Evolutionary conservation across 495 filamentous ascomycete genomes (phyloP).

Genomic region (Pyrenula aspistea): DNA sequence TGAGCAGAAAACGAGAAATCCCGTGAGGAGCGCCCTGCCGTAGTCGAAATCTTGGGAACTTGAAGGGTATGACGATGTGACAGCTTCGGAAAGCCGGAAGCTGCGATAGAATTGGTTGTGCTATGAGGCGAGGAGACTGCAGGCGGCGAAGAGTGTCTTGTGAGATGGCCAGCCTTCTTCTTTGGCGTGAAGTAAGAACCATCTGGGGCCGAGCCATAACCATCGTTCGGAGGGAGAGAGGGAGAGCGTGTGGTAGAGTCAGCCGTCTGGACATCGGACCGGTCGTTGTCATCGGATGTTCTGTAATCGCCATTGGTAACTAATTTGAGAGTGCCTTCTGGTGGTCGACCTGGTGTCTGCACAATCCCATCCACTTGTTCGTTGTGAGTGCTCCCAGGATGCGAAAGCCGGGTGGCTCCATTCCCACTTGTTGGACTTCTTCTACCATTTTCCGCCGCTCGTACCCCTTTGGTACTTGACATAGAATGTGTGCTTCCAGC

Average conservation of each 20-base stretch:
- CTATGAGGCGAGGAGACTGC: constrained; percentile 35
- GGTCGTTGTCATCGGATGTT: not conserved
- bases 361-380: constrained; percentile 2
- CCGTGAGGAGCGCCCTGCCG: constrained; percentile 36
- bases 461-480: constrained; percentile 23
- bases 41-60: constrained; percentile 53
- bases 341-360: constrained; percentile 3
- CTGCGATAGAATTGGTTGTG: not conserved
- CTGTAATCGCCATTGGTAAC: not conserved
- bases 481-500: constrained; percentile 41
- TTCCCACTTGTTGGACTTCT: constrained; percentile 16
- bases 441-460: constrained; percentile 26
- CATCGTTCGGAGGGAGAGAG: constrained; percentile 20
- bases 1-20: constrained; percentile 34
- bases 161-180: constrained; percentile 33
- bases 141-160: constrained; percentile 64
- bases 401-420: constrained; percentile 13
- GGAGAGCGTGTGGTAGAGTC: not conserved
- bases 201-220: constrained; percentile 17
- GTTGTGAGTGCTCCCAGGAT: constrained; percentile 8
- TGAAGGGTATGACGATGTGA: constrained; percentile 87
- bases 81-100: constrained; percentile 25
- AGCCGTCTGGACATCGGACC: not conserved
- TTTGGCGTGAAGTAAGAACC: constrained; percentile 10
- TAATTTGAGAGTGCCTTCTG: constrained; percentile 3